Evolutionary conservation across 202 grass and related monocot species (phyloP), one percentile per base, ranked within the genome.

Genomic region (Zoysia matrella): DNA sequence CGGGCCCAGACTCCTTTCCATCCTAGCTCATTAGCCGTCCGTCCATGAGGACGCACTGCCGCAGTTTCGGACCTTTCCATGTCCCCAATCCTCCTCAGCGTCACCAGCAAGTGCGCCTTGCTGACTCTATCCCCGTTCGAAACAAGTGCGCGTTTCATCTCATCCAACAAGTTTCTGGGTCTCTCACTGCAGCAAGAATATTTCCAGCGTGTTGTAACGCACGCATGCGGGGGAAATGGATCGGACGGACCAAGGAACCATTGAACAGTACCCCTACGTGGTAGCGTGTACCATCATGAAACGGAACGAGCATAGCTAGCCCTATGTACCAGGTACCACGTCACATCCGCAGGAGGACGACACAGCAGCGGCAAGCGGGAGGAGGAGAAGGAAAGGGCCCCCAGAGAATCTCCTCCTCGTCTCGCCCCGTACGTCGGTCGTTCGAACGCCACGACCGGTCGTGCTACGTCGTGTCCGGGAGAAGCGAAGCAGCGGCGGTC

Each of bases 1-100:
- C 72, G 72, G 72, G 87, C 82, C 66, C 77, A 53, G 40, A 54
- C 78, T 62, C 70, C 76, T 80, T 80, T 86, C 46, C 44, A 61
- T 80, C 45, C 5, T 16, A n/a, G 61, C 72, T 76, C 76, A 74
- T 68, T 70, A 71, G 30, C 30, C 30, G 30, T 5, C 58, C 55
- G n/a, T 62, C 67, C 55, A 79, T 68, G 77, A 80, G 8, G 15
- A 47, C 60, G 60, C 22, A 63, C 60, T 63, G 67, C 15, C 62
- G 52, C 82, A 53, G 54, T 65, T 60, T 74, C 74, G 76, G 84
- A 75, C 53, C 61, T 75, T 80, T 52, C 77, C 69, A 74, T 58
- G 73, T 48, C 47, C 69, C 3, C 22, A 60, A 15, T 3, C 67
- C 18, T 36, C 52, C 68, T 75, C 51, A 36, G 30, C 30, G 30